Conservation (phyloP, 441 rosid species). For the Erysimum cheiri region DNA sequence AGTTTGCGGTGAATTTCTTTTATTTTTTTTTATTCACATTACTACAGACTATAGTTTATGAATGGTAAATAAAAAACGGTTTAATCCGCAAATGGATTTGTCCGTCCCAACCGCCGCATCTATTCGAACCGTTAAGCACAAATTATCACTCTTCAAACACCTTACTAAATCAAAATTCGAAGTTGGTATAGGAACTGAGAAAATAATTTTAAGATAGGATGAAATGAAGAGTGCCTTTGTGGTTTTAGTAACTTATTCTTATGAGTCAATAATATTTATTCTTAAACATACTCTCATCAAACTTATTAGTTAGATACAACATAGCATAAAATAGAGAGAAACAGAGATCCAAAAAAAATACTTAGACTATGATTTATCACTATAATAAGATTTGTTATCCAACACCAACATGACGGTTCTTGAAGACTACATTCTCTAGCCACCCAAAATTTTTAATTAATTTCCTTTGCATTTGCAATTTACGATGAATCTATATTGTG, state of each 20-base stretch:
- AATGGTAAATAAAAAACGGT: too few relatives aligned
- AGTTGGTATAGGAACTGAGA: neutral
- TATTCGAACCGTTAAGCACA: too few relatives aligned
- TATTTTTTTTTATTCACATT: too few relatives aligned
- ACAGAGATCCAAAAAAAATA: neutral
- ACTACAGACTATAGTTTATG: too few relatives aligned
- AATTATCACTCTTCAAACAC: neutral
- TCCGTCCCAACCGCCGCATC: too few relatives aligned
- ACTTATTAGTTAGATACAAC: neutral
- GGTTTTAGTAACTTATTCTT: too few relatives aligned
- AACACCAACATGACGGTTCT: neutral
- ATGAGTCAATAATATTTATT: too few relatives aligned
- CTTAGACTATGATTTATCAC: neutral
- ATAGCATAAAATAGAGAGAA: neutral
- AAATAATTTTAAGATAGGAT: too few relatives aligned
- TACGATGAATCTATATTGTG: conserved; percentile 11
- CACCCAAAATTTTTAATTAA: neutral
- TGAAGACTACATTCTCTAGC: conserved; percentile 30
- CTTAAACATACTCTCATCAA: neutral
- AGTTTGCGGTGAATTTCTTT: too few relatives aligned
- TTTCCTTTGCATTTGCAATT: conserved; percentile 14
- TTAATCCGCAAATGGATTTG: too few relatives aligned
- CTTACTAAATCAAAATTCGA: neutral
- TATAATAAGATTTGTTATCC: neutral
- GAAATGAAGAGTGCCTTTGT: too few relatives aligned